phyloP scores from a whole-genome alignment of 768 basidiomycete species.

The Daedaleopsis sinensis region DNA sequence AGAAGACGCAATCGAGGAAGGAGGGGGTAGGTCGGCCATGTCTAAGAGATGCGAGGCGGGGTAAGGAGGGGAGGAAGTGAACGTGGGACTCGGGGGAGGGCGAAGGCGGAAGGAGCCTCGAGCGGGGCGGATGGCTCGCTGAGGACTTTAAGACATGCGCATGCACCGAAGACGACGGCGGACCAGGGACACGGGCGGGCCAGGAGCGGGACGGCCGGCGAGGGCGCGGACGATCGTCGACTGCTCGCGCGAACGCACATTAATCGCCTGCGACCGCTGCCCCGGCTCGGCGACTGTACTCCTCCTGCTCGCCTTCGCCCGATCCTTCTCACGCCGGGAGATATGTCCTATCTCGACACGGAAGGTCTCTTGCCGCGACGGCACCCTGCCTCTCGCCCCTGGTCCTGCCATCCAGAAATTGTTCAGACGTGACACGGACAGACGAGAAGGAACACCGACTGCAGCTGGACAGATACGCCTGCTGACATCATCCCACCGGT shows the following conservation, averaged over 20 bases:
- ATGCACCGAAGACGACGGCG: not conserved
- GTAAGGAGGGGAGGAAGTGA: constrained; percentile 1
- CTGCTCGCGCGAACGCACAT: not conserved
- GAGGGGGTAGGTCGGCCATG: constrained; percentile 12
- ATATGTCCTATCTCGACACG: not conserved
- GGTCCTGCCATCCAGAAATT: not conserved
- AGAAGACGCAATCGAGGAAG: constrained; percentile 14
- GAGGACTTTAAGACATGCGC: not conserved
- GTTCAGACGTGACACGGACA: constrained; percentile 14
- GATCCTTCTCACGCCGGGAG: not conserved
- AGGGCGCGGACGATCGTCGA: not conserved
- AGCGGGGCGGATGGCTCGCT: not conserved
- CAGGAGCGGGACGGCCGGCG: not conserved
- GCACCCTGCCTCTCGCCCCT: constrained; percentile 6
- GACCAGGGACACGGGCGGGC: not conserved
- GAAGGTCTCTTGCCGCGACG: not conserved
- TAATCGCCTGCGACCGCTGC: not conserved
- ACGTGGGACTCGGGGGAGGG: constrained; percentile 8
- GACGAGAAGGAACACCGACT: not conserved
- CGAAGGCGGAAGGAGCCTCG: constrained; percentile 3
- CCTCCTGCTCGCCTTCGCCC: not conserved
- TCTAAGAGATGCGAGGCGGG: not conserved
- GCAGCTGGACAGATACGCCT: not conserved
- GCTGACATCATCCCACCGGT: not conserved
- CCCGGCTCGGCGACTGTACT: not conserved